A percentile compares a stretch with the other conserved stretches of the same genome.
Conservation (phyloP, 306 rosid species). For the Prunus dulcis region DNA sequence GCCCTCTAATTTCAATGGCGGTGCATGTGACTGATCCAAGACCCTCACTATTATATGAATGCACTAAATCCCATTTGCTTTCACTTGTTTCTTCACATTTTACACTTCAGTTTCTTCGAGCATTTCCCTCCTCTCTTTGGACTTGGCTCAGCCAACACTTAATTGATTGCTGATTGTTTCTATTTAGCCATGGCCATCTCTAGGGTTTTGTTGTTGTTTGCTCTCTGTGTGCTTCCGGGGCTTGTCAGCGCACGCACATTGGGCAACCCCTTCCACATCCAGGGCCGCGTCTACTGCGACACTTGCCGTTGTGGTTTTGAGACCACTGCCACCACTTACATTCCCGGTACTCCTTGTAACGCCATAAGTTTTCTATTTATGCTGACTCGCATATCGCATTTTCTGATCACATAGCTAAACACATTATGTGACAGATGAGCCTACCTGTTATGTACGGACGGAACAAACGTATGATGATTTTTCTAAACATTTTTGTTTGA, state of each 20-base stretch:
- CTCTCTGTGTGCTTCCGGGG: slow-evolving; percentile 29
- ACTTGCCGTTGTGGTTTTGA: slow-evolving; percentile 81
- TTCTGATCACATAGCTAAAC: too few species aligned
- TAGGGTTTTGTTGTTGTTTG: slow-evolving; percentile 24
- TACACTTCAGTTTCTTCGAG: not conserved
- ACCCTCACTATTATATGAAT: slow-evolving; percentile 10
- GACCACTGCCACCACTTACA: slow-evolving; percentile 52
- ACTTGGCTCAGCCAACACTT: not conserved
- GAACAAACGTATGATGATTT: too few species aligned
- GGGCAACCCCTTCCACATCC: slow-evolving; percentile 28
- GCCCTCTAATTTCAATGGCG: slow-evolving; percentile 4
- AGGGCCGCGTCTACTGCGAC: slow-evolving; percentile 70
- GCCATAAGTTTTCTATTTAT: too few species aligned
- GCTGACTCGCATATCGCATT: too few species aligned
- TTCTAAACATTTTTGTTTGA: too few species aligned
- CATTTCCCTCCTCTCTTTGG: not conserved
- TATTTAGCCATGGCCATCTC: not conserved
- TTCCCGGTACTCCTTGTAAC: slow-evolving; percentile 22
- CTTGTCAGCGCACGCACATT: slow-evolving; percentile 2
- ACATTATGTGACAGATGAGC: too few species aligned
- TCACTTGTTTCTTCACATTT: not conserved
- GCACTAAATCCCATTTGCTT: not conserved
- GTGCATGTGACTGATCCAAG: slow-evolving; percentile 6
- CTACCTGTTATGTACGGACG: too few species aligned
- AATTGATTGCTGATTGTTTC: not conserved